Percentiles rank a stretch among this genome's conserved stretches.
Evolutionary conservation across 2,329 filamentous ascomycete species (phyloP).

Genomic region (Alternaria triticimaculans): DNA sequence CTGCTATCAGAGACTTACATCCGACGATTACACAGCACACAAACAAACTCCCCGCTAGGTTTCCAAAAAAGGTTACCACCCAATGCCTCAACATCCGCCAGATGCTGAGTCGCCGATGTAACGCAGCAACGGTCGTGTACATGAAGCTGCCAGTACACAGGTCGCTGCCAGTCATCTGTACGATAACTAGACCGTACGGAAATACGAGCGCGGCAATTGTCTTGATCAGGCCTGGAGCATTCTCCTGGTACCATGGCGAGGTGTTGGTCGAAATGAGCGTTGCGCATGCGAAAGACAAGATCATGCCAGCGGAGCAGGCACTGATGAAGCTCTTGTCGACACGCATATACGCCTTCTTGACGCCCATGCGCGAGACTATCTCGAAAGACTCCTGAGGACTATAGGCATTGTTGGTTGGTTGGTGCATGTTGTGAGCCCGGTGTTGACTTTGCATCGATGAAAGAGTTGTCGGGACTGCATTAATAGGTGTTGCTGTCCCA

Average conservation of each 20-base stretch:
- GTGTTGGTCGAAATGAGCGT: conserved; percentile 17
- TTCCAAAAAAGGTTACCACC: conserved; percentile 58
- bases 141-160: conserved; percentile 39
- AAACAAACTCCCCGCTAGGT: conserved; percentile 58
- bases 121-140: conserved; percentile 25
- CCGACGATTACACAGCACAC: conserved; percentile 58
- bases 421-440: background rate
- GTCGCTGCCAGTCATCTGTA: conserved; percentile 44
- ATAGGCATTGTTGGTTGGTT: conserved; percentile 45
- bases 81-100: conserved; percentile 51
- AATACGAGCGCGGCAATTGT: conserved; percentile 43
- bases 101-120: conserved; percentile 37
- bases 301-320: conserved; percentile 58
- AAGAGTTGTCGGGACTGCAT: background rate
- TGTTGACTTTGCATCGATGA: background rate
- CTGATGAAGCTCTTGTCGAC: conserved; percentile 60
- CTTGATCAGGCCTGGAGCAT: conserved; percentile 35
- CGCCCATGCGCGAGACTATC: conserved; percentile 58
- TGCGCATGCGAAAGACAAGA: conserved; percentile 57
- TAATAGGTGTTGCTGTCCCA: conserved; percentile 1
- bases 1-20: conserved; percentile 42
- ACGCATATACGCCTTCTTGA: conserved; percentile 60
- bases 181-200: conserved; percentile 42
- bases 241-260: conserved; percentile 19
- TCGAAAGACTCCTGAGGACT: conserved; percentile 59